phyloP scores from a whole-genome alignment of 495 filamentous ascomycete genomes.

The Penicillium coprophilum region DNA sequence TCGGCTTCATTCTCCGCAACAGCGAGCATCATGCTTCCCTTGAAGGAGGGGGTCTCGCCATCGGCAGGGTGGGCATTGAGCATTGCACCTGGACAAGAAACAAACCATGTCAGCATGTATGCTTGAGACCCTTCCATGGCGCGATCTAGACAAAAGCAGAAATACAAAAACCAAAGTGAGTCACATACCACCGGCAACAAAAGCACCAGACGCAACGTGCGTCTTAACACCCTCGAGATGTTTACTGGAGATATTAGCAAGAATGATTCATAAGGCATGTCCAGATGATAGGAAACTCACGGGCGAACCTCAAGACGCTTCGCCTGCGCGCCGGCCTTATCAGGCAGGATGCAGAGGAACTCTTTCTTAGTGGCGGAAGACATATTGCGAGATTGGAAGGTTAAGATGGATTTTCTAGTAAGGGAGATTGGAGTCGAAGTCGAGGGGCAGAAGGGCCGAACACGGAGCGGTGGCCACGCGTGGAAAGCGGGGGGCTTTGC shows the following conservation, averaged over 20 bases:
- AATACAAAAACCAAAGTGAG: neutral
- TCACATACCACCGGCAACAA: conserved; percentile 43
- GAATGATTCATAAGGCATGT: neutral
- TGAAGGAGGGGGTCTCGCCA: conserved; percentile 62
- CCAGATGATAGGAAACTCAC: conserved; percentile 48
- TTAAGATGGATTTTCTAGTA: neutral
- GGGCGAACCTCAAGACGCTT: conserved; percentile 70
- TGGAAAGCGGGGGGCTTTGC: conserved; percentile 25
- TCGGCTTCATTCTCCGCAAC: conserved; percentile 66
- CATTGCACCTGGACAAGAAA: conserved; percentile 58
- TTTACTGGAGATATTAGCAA: conserved; percentile 17
- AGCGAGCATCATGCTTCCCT: conserved; percentile 66
- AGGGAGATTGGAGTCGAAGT: neutral
- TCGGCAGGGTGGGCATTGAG: conserved; percentile 65
- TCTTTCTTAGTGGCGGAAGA: conserved; percentile 58
- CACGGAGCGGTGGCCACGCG: conserved; percentile 19
- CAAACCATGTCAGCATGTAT: neutral
- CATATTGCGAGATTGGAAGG: conserved; percentile 24
- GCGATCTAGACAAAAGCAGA: neutral
- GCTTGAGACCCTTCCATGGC: neutral
- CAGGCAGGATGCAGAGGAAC: conserved; percentile 84
- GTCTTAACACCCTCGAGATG: conserved; percentile 40
- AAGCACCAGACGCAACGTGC: conserved; percentile 30
- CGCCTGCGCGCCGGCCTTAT: conserved; percentile 62
- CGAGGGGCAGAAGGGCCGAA: conserved; percentile 1